Evolutionary conservation across 495 filamentous ascomycete species (phyloP), one percentile per base, ranked within the genome.

Genomic region (Hypoxylon cercidicola): DNA sequence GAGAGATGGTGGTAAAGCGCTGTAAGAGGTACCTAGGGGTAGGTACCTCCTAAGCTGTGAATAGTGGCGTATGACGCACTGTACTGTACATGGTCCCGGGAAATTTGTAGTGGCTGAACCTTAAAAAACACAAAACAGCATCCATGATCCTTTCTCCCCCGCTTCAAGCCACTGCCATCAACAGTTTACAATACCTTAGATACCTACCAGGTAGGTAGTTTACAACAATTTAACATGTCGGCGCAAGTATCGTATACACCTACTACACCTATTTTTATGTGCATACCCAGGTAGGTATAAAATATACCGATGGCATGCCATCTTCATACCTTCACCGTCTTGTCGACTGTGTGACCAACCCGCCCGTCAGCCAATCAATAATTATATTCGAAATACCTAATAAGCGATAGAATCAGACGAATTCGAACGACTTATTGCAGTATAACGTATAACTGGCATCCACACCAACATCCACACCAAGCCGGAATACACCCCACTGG

Each of bases 401-500:
- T 53, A 49, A 52, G 47, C 64, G 37, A 47, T 20, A 49, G 32
- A 50, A 41, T 46, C 45, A 41, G 23, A 64, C 55, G 43, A 60
- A 35, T 47, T 53, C 50, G 55, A 43, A 50, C 45, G 11, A 55
- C 5, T 49, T 55, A 45, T 51, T 68, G 55, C 65, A 55, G 55
- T 56, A 45, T 20, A 32, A 32, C 4, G 3, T 10, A 32, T 32
- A 23, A 39, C 43, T 64, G 41, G 39, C 65, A 63, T 63, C 45
- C 45, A 47, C 65, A 68, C 65, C 65, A 55, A 68, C 65, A 63
- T 63, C 45, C 45, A 47, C 65, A 68, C 65, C 65, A 55, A 68
- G 51, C 55, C 65, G 65, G 65, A 68, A 68, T 64, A 68, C 65
- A 68, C 65, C 65, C 65, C 65, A 68, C 65, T 68, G 65, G 60